Base-by-base conservation (phyloP, 1,284 basidiomycete genomes). In the Cutaneotrichosporon dermatis region DNA sequence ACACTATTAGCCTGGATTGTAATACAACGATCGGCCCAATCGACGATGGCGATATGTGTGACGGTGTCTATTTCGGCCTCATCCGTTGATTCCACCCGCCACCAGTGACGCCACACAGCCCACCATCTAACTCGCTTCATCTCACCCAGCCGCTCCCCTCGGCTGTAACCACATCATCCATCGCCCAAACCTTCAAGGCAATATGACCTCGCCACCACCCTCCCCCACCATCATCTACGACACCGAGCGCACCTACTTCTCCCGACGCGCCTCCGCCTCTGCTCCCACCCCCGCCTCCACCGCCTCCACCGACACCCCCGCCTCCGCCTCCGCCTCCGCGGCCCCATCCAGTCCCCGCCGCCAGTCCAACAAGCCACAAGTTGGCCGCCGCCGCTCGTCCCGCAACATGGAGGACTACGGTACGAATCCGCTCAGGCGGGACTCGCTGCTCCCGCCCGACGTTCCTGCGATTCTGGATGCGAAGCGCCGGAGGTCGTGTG, bases 401-500 rank as follows among this genome's bases (percentile, higher is more conserved):
- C 10, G 35, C 37, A 34, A 10, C 39, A 40, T 40, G 39, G 13
- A 41, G 25, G 51, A 53, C 41, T 53, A 53, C 34, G 51, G 40
- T 33, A 53, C 42, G 1, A 53, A 53, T 41, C 40, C 37, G 13
- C 2, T 13, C 15, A 12, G 40, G 12, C 49, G 50, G 44, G 15
- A 13, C 13, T 40, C 43, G 16, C 59, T 64, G 35, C 54, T 57
- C 11, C 71, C 72, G 39, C 71, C 71, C 15, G 66, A 73, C 43
- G 43, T 72, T 11, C 42, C 51, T n/a, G 62, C 59, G 4, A 64
- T 73, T 43, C 51, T 73, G 10, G 55, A 62, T 13, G 57, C 64
- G 11, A 70, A 73, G 51, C 65, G 69, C 16, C 62, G 69, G 34
- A 56, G 66, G 56, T 33, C 35, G 4, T 49, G 45, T 33, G 37